Percentiles rank a stretch among this genome's conserved stretches.
phyloP scores from a whole-genome alignment of 1,139 yeast species.

The Entelexis paramagnoliae region DNA sequence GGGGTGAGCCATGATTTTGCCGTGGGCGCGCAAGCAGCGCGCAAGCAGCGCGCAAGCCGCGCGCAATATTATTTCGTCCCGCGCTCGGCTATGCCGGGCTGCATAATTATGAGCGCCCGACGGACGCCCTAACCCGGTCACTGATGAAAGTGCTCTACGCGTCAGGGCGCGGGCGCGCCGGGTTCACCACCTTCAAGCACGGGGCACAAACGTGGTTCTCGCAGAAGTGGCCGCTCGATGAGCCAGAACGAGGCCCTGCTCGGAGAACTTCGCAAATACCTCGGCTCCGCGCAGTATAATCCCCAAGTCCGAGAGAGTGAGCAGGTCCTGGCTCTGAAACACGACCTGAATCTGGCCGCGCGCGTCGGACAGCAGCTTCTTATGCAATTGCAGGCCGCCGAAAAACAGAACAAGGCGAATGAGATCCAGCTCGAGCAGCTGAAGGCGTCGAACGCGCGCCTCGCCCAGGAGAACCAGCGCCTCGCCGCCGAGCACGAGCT shows the following conservation, averaged over 20 bases:
- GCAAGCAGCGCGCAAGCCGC: too few relatives aligned
- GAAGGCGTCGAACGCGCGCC: conserved; percentile 11
- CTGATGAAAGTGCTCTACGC: neutral
- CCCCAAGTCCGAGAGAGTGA: conserved; percentile 13
- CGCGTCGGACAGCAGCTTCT: conserved; percentile 24
- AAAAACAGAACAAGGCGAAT: conserved; percentile 10
- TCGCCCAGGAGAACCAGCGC: conserved; percentile 18
- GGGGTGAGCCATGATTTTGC: too few relatives aligned
- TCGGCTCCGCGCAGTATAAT: conserved; percentile 14
- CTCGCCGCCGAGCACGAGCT: conserved; percentile 19
- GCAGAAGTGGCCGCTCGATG: conserved; percentile 10
- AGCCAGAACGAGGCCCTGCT: conserved; percentile 19
- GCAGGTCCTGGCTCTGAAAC: conserved; percentile 19
- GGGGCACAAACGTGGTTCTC: neutral
- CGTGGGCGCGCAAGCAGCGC: too few relatives aligned
- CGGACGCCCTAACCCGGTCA: neutral
- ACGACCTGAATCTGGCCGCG: conserved; percentile 24
- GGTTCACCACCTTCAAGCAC: neutral
- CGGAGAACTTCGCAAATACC: conserved; percentile 20
- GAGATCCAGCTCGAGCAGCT: conserved; percentile 13
- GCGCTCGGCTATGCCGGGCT: neutral
- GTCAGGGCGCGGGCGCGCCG: neutral
- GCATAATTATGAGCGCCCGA: neutral
- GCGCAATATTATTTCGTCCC: too few relatives aligned
- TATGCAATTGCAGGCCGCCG: conserved; percentile 21